Evolutionary conservation across 495 filamentous ascomycete species (phyloP).

Genomic region (Pyrenula aspistea): DNA sequence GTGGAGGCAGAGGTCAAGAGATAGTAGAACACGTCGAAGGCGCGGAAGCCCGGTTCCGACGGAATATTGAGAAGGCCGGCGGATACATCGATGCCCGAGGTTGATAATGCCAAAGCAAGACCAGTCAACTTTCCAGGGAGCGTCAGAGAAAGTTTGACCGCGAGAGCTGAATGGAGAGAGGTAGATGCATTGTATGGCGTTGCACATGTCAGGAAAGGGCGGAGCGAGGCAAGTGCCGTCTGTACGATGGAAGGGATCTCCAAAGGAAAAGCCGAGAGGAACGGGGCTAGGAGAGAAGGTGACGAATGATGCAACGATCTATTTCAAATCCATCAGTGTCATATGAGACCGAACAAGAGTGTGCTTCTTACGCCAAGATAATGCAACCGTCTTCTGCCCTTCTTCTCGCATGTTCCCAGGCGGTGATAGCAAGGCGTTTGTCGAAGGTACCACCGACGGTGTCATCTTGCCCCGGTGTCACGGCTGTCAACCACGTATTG

Average conservation of each 20-base stretch:
- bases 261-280: constrained; percentile 69
- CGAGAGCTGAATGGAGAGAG: constrained; percentile 69
- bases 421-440: constrained; percentile 60
- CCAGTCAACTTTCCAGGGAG: constrained; percentile 67
- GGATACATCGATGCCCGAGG: constrained; percentile 75
- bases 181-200: constrained; percentile 82
- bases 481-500: constrained; percentile 84
- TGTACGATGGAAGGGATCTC: constrained; percentile 60
- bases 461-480: constrained; percentile 51
- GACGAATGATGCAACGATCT: constrained; percentile 83
- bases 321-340: too few relatives aligned
- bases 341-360: constrained; percentile 2
- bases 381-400: constrained; percentile 95
- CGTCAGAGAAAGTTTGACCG: constrained; percentile 68
- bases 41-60: constrained; percentile 66
- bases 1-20: constrained; percentile 82
- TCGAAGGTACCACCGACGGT: constrained; percentile 68
- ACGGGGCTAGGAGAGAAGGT: constrained; percentile 72
- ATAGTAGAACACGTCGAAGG: constrained; percentile 99
- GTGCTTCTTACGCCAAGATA: constrained; percentile 56
- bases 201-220: constrained; percentile 76
- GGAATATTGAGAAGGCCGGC: constrained; percentile 77
- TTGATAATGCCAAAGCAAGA: constrained; percentile 66
- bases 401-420: constrained; percentile 93
- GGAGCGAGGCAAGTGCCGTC: constrained; percentile 63